phyloP scores from a whole-genome alignment of 345 rosid genomes.

The Bruguiera sexangula region DNA sequence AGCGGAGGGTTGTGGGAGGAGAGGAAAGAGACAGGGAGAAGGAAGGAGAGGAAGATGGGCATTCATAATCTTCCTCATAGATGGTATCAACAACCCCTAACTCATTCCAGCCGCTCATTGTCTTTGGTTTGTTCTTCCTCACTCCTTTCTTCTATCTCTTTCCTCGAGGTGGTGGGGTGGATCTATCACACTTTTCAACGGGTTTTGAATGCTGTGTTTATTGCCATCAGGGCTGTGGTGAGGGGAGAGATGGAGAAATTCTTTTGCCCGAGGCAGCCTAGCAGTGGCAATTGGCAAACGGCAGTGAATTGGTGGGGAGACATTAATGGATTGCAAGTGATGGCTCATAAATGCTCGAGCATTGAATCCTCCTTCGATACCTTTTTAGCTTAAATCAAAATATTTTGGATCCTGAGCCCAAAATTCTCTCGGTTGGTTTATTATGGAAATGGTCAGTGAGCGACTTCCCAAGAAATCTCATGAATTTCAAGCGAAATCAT shows the following conservation, averaged over 20 bases:
- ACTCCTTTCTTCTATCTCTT: neutral
- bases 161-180: neutral
- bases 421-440: conserved; percentile 11
- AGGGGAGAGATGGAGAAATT: conserved; percentile 15
- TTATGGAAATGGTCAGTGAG: neutral
- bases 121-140: neutral
- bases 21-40: conserved; percentile 31
- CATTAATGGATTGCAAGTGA: conserved; percentile 58
- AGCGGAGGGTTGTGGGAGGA: conserved; percentile 43
- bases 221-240: conserved; percentile 20
- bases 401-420: conserved; percentile 5
- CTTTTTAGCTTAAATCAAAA: conserved; percentile 1
- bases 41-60: conserved; percentile 30
- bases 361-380: conserved; percentile 9
- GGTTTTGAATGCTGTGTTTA: neutral
- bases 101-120: conserved; percentile 48
- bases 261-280: conserved; percentile 4
- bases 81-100: conserved; percentile 75
- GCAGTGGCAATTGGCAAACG: neutral
- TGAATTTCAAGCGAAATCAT: neutral
- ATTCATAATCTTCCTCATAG: conserved; percentile 67
- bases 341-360: conserved; percentile 46
- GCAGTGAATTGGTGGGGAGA: conserved; percentile 18
- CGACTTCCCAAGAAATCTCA: neutral
- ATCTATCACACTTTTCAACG: neutral